A percentile compares a stretch with the other conserved stretches of the same genome.
phyloP scores from a whole-genome alignment of 2,329 filamentous ascomycete species.

The Sarocladium oryzae region DNA sequence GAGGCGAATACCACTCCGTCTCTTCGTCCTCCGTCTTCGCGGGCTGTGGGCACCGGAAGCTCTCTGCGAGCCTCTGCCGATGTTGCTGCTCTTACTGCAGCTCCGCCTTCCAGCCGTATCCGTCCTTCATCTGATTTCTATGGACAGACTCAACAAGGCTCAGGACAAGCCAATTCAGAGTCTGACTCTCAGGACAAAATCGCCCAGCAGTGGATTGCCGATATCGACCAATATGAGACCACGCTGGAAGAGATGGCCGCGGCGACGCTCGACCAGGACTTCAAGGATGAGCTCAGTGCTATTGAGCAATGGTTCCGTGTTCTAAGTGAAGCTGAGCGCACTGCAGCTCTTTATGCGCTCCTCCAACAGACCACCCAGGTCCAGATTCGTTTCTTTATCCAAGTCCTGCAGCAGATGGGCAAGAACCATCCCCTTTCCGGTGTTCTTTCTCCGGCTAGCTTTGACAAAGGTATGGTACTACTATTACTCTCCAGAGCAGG shows the following conservation, averaged over 20 bases:
- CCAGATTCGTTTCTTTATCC: slow-evolving; percentile 98
- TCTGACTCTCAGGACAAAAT: slow-evolving; percentile 83
- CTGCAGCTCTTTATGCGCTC: slow-evolving; percentile 88
- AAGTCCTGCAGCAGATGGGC: slow-evolving; percentile 97
- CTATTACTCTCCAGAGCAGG: not conserved
- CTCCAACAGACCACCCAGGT: slow-evolving; percentile 98
- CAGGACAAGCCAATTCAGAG: slow-evolving; percentile 62
- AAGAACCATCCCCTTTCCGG: slow-evolving; percentile 97
- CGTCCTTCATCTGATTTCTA: slow-evolving; percentile 95
- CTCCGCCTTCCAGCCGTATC: slow-evolving; percentile 69
- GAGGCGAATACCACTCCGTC: slow-evolving; percentile 78
- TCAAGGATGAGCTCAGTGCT: slow-evolving; percentile 97
- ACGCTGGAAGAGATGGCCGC: slow-evolving; percentile 98
- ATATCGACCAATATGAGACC: slow-evolving; percentile 98
- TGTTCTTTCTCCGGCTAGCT: slow-evolving; percentile 87
- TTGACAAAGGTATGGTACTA: slow-evolving; percentile 73
- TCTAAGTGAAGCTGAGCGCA: slow-evolving; percentile 91
- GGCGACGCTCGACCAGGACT: slow-evolving; percentile 97
- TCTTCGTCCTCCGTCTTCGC: slow-evolving; percentile 74
- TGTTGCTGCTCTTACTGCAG: slow-evolving; percentile 72
- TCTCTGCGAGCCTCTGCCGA: slow-evolving; percentile 93
- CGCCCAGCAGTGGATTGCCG: slow-evolving; percentile 96
- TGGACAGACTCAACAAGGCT: slow-evolving; percentile 65
- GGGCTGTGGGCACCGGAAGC: slow-evolving; percentile 70
- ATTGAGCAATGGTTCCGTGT: slow-evolving; percentile 99